Conservation (phyloP, 345 rosid species). For the Eucalyptus polybractea region DNA sequence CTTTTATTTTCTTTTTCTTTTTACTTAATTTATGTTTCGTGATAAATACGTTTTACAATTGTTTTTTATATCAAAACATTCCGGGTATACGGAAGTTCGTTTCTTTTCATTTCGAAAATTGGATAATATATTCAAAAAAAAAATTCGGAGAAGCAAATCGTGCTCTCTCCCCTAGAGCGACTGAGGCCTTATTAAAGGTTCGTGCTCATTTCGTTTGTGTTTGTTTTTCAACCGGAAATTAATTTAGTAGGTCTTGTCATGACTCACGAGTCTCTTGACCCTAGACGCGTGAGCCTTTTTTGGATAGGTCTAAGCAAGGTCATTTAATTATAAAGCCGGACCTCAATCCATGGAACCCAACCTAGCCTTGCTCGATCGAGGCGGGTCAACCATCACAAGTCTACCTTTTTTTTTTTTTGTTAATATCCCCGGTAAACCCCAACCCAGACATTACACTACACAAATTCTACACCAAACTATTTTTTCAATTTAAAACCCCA, state of each 20-base stretch:
- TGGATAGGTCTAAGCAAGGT: too few relatives aligned
- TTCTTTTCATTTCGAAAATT: neutral
- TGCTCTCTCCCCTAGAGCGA: neutral
- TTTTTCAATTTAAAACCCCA: too few relatives aligned
- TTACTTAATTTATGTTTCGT: neutral
- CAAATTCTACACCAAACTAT: too few relatives aligned
- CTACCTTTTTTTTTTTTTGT: too few relatives aligned
- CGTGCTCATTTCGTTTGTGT: too few relatives aligned
- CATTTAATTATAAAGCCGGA: too few relatives aligned
- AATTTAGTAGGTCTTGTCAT: too few relatives aligned
- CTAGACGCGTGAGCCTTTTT: neutral
- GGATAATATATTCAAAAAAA: neutral
- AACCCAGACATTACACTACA: too few relatives aligned
- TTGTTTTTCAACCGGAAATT: too few relatives aligned
- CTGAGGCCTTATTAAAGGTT: neutral
- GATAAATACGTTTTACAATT: neutral
- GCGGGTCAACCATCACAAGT: neutral
- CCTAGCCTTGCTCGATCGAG: too few relatives aligned
- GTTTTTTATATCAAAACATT: neutral
- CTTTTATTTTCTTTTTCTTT: neutral
- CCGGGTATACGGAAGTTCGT: neutral
- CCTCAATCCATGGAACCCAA: too few relatives aligned
- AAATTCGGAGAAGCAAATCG: neutral
- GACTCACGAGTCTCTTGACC: neutral
- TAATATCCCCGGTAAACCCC: too few relatives aligned